Conservation (phyloP, 106 monocot species). For the Dendrobium chrysotoxum region DNA sequence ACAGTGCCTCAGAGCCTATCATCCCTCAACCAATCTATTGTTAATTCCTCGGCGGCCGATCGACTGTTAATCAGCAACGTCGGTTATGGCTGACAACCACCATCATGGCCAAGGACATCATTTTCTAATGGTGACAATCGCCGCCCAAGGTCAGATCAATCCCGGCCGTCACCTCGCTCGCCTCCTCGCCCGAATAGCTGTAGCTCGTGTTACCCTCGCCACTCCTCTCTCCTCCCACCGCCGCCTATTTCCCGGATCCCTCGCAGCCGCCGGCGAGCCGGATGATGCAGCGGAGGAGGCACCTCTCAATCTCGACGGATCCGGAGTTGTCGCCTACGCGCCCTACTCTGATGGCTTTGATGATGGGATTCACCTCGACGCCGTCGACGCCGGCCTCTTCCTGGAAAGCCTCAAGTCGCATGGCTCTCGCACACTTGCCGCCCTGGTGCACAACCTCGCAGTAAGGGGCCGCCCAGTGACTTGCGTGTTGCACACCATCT, state of each 20-base stretch:
- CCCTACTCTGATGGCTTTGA: constrained; percentile 66
- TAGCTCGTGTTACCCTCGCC: background rate
- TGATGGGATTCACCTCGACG: constrained; percentile 11
- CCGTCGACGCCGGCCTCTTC: constrained; percentile 6
- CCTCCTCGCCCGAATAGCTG: background rate
- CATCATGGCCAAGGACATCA: background rate
- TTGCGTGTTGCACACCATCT: constrained; percentile 32
- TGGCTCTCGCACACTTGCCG: constrained; percentile 16
- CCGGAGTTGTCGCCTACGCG: constrained; percentile 28
- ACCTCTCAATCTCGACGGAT: background rate
- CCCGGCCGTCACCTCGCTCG: constrained; percentile 1
- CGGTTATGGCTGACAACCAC: background rate
- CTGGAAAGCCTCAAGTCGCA: constrained; percentile 5
- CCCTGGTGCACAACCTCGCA: constrained; percentile 15
- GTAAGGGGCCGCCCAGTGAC: constrained; percentile 20
- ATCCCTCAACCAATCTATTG: no score
- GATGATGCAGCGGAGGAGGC: background rate
- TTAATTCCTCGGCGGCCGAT: background rate
- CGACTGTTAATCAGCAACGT: background rate
- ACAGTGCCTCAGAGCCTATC: no score
- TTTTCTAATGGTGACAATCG: background rate
- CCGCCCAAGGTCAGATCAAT: constrained; percentile 5
- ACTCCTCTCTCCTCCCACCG: constrained; percentile 2
- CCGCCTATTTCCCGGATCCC: constrained; percentile 1
- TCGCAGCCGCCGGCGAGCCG: background rate